Conservation (phyloP, 2,329 filamentous ascomycete species). For the Trichoderma sp. region DNA sequence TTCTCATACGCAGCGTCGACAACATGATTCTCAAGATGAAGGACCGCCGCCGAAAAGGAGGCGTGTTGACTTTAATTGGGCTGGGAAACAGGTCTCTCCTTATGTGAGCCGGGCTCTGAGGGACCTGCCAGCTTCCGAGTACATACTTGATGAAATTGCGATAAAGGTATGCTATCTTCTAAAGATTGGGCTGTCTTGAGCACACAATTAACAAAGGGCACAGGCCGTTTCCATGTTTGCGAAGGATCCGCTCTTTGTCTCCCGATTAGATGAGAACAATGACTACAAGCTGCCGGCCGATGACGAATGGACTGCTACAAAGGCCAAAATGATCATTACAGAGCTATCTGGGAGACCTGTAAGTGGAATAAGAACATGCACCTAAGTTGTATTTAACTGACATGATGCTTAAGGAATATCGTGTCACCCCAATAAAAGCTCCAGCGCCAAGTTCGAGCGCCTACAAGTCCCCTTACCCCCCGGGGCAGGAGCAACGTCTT, state of each 20-base stretch:
- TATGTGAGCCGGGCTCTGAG: slow-evolving; percentile 30
- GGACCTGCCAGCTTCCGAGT: slow-evolving; percentile 26
- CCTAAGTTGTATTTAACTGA: background rate
- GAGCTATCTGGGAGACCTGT: slow-evolving; percentile 26
- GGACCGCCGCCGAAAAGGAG: slow-evolving; percentile 34
- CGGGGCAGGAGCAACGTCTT: background rate
- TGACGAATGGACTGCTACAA: slow-evolving; percentile 22
- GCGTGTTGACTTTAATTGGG: slow-evolving; percentile 27
- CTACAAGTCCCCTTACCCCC: background rate
- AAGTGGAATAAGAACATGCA: background rate
- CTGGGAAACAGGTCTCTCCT: slow-evolving; percentile 25
- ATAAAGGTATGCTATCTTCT: slow-evolving; percentile 28
- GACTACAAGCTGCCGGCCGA: slow-evolving; percentile 21
- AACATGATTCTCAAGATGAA: slow-evolving; percentile 14
- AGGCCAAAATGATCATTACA: slow-evolving; percentile 24
- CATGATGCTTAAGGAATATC: background rate
- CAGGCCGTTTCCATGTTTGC: slow-evolving; percentile 28
- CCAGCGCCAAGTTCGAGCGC: background rate
- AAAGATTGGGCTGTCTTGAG: background rate
- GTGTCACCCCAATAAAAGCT: background rate
- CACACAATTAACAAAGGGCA: slow-evolving; percentile 11
- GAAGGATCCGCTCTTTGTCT: slow-evolving; percentile 25
- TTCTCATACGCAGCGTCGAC: background rate
- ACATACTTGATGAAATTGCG: slow-evolving; percentile 30
- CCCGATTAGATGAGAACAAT: slow-evolving; percentile 26